Evolutionary conservation across 345 rosid genomes (phyloP).

Genomic region (Ceriops decandra): DNA sequence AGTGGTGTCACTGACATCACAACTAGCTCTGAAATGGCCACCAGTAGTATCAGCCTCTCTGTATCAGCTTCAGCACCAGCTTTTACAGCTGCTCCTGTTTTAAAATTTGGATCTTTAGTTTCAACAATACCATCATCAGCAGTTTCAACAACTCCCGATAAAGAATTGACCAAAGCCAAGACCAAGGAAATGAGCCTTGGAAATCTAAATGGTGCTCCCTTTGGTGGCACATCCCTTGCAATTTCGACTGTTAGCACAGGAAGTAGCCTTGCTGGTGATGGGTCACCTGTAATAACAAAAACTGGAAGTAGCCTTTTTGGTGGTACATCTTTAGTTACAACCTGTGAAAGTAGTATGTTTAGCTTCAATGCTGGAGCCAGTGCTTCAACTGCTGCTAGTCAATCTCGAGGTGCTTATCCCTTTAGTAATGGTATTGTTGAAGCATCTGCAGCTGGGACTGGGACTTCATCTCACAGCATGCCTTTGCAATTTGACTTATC

Average conservation of each 20-base stretch:
- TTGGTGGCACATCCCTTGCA: constrained; percentile 25
- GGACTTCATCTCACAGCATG: constrained; percentile 43
- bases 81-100: constrained; percentile 32
- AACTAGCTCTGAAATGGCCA: constrained; percentile 16
- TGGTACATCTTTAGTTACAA: constrained; percentile 25
- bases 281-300: not conserved
- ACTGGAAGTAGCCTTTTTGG: constrained; percentile 28
- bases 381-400: constrained; percentile 35
- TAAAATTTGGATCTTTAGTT: constrained; percentile 41
- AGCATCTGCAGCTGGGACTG: constrained; percentile 42
- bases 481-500: constrained; percentile 53
- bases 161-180: constrained; percentile 40
- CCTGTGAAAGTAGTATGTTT: constrained; percentile 36
- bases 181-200: constrained; percentile 32
- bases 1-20: constrained; percentile 23
- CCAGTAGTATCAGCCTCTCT: constrained; percentile 20
- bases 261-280: not conserved
- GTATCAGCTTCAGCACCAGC: constrained; percentile 35
- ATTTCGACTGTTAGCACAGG: not conserved
- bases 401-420: constrained; percentile 43
- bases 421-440: constrained; percentile 34
- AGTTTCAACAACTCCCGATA: constrained; percentile 15
- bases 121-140: constrained; percentile 34
- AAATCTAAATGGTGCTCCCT: constrained; percentile 29
- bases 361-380: constrained; percentile 45